Evolutionary conservation across 192 early-diverging fungal genomes (phyloP), one percentile per base, ranked within the genome.

Genomic region (Coemansia brasiliensis): DNA sequence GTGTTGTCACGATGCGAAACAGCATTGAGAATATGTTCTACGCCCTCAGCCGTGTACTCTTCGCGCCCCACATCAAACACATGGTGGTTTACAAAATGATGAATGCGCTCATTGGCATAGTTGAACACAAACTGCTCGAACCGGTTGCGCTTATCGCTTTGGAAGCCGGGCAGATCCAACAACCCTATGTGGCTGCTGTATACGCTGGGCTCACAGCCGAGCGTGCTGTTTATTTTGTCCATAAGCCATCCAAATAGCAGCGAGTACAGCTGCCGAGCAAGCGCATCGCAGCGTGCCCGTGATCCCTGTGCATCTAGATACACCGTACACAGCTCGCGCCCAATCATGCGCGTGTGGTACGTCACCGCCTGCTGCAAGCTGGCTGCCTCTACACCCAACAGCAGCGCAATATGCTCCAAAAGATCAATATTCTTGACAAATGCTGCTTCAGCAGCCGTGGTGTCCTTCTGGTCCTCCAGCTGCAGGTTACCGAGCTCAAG

Each of bases 401-500:
- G 86, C 56, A 92, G 84, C 1, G 94, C 92, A 24, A 88, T 84
- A 35, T 90, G 81, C n/a, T 88, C 87, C 17, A 98, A 79, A 26
- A 74, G 83, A n/a, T 93, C 91, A 15, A 69, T 64, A 49, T 94
- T 94, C 35, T 84, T 83, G 52, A 98, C 84, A 32, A 84, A 78
- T 22, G 90, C 88, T 5, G 93, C 91, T 38, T 93, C 92, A 16
- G 71, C 69, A 39, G 87, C 83, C 3, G 78, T 74, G 13, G 88
- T 85, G 18, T 87, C 86, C 63, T 85, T 86, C 39, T 84, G 81
- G 39, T 85, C 78, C 41, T 79, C 90, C 40, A 95, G 94, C 27
- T 88, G 83, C 52, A 98, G 65, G 55, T 95, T 93, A 8, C 93
- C 93, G 24, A 98, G 80, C 54, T 91, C 91, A 8, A 98, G 72